Base-by-base conservation (phyloP, 345 rosid species). In the Salix exigua region DNA sequence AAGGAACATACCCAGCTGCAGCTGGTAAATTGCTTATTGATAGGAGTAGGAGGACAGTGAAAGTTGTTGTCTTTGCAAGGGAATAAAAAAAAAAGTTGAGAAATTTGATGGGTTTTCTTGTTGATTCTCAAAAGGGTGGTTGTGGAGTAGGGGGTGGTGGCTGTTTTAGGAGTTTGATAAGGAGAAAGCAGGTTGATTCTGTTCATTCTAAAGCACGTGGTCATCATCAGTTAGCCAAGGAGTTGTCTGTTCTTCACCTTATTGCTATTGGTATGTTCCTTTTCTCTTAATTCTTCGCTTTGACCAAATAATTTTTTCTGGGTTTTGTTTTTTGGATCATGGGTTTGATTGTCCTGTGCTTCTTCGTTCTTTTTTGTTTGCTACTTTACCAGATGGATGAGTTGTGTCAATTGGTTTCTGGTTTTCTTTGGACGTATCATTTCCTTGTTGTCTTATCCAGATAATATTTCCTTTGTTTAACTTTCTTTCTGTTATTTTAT, bases 131-230 rank as follows among this genome's bases (percentile, higher is more conserved):
- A 33, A 63, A 61, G 4, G 83, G 65, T 19, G 80, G 70, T 23
- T 70, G 73, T 16, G 40, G 69, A n/a, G 25, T 55, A n/a, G 10
- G 83, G 75, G 18, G 65, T 76, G 80, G 83, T 25, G 73, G 80
- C 23, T 75, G 76, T 65, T 28, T 81, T 44, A 76, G 77, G 75
- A 73, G 80, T 73, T 62, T 81, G 78, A 67, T 73, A 12, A 73
- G 83, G 83, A 81, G 83, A 70, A 81, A 81, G 40, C 80, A 81
- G 71, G 83, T 81, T 73, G 83, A 81, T 77, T 81, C 83, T 64
- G 75, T 18, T n/a, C 74, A 77, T 69, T 73, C 6, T 7, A 77
- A 81, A 60, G 71, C 65, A 28, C 66, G 44, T 66, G 73, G 77
- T 58, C 75, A 69, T 44, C 77, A 35, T 28, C 77, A 73, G 68